phyloP scores from a whole-genome alignment of 2,329 filamentous ascomycete species.

The Trichoderma citrinoviride region DNA sequence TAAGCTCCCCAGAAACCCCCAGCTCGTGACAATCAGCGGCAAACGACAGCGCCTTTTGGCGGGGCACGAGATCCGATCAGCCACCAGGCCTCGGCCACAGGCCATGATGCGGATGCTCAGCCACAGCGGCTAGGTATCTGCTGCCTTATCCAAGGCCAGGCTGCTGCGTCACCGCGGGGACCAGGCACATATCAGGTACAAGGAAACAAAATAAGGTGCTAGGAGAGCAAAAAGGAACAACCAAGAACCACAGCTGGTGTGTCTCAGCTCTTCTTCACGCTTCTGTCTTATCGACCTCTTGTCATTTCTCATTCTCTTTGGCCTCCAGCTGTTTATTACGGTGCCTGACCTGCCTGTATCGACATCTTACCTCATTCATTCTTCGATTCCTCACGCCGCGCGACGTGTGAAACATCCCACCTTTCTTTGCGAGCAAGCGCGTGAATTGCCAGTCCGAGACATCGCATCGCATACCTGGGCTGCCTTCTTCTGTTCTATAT shows the following conservation, averaged over 20 bases:
- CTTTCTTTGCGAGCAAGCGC: not conserved
- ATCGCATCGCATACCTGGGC: not conserved
- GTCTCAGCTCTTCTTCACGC: not conserved
- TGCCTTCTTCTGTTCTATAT: not conserved
- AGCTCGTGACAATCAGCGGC: not conserved
- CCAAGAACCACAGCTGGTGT: not conserved
- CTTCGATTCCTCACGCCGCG: not conserved
- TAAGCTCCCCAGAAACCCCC: too few relatives aligned
- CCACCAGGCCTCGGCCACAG: not conserved
- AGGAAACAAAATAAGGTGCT: not conserved
- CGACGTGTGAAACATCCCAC: not conserved
- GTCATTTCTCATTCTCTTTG: not conserved
- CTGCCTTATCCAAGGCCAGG: not conserved
- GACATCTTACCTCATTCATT: not conserved
- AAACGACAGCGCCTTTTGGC: not conserved
- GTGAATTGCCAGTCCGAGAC: not conserved
- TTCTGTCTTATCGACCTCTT: not conserved
- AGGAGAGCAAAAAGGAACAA: not conserved
- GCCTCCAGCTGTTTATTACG: not conserved
- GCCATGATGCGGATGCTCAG: slow-evolving; percentile 2
- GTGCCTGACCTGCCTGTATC: not conserved
- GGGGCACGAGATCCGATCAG: slow-evolving; percentile 10
- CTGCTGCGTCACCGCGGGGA: slow-evolving; percentile 23
- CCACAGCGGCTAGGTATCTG: slow-evolving; percentile 3
- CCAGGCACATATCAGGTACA: not conserved